Evolutionary conservation across 169 alveolate species (phyloP).

Genomic region (Cryptosporidium tyzzeri): DNA sequence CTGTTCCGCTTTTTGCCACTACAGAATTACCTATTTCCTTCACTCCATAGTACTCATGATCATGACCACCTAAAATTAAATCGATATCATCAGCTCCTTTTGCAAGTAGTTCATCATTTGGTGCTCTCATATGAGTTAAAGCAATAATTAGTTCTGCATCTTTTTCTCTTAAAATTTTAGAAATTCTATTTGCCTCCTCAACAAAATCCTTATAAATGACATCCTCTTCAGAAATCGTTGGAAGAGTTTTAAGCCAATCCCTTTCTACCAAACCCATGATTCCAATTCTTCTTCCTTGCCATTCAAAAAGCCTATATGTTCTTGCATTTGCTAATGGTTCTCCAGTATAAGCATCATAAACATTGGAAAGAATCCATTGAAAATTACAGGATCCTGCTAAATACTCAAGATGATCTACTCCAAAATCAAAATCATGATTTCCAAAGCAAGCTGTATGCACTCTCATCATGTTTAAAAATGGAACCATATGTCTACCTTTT

Average conservation of each 20-base stretch:
- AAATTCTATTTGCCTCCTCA: conserved; percentile 81
- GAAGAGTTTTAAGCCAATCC: conserved; percentile 91
- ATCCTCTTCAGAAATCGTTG: conserved; percentile 83
- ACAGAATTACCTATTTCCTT: conserved; percentile 79
- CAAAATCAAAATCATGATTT: conserved; percentile 93
- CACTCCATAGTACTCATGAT: conserved; percentile 84
- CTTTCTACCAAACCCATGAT: conserved; percentile 89
- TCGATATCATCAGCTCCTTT: conserved; percentile 86
- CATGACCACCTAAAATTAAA: conserved; percentile 93
- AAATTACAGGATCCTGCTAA: conserved; percentile 81
- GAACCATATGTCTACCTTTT: conserved; percentile 90
- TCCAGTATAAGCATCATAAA: conserved; percentile 81
- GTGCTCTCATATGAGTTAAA: conserved; percentile 91
- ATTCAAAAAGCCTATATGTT: conserved; percentile 82
- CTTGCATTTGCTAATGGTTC: conserved; percentile 85
- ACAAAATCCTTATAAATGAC: conserved; percentile 86
- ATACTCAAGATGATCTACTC: conserved; percentile 86
- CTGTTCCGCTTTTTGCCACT: conserved; percentile 89
- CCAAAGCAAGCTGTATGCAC: conserved; percentile 92
- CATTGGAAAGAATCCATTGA: conserved; percentile 88
- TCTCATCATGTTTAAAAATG: conserved; percentile 81
- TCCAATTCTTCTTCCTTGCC: conserved; percentile 87
- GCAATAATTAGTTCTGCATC: conserved; percentile 91
- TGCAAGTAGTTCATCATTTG: conserved; percentile 88
- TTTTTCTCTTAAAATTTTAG: conserved; percentile 81